A percentile compares a stretch with the other conserved stretches of the same genome.
Evolutionary conservation across 805 yeast species (phyloP).

Genomic region (Torulaspora maleeae): DNA sequence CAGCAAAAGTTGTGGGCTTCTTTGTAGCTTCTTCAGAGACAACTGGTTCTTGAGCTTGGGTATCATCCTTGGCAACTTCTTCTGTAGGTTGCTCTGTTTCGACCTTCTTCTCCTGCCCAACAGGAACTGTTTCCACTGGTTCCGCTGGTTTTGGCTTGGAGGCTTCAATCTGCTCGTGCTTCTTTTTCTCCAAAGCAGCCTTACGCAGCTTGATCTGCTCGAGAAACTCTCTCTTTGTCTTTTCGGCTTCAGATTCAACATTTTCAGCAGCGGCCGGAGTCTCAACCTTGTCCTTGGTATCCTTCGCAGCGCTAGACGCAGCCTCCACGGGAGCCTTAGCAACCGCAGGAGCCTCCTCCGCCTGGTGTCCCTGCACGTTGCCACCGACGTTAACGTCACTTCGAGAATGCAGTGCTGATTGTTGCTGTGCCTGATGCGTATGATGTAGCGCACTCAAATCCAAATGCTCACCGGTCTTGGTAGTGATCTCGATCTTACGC

Average conservation of each 20-base stretch:
- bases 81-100: conserved; percentile 1
- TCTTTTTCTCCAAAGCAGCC: conserved; percentile 30
- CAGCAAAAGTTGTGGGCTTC: conserved; percentile 24
- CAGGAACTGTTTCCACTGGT: conserved; percentile 1
- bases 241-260: conserved; percentile 24
- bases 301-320: conserved; percentile 3
- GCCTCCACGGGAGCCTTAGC: conserved; percentile 4
- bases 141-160: conserved; percentile 7
- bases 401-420: neutral
- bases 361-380: neutral
- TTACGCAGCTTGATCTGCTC: conserved; percentile 32
- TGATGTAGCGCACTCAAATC: conserved; percentile 30
- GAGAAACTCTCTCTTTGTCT: conserved; percentile 26
- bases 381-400: neutral
- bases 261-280: conserved; percentile 2
- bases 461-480: conserved; percentile 33
- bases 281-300: conserved; percentile 6
- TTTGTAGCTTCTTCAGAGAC: conserved; percentile 12
- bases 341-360: conserved; percentile 3
- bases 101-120: conserved; percentile 2
- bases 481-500: conserved; percentile 32
- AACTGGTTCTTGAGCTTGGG: conserved; percentile 4
- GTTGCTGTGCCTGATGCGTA: conserved; percentile 14
- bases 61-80: conserved; percentile 6
- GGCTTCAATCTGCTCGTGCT: conserved; percentile 15